Percentiles rank a stretch among this genome's conserved stretches.
Evolutionary conservation across 345 rosid species (phyloP).

Genomic region (Gynandropsis gynandra): DNA sequence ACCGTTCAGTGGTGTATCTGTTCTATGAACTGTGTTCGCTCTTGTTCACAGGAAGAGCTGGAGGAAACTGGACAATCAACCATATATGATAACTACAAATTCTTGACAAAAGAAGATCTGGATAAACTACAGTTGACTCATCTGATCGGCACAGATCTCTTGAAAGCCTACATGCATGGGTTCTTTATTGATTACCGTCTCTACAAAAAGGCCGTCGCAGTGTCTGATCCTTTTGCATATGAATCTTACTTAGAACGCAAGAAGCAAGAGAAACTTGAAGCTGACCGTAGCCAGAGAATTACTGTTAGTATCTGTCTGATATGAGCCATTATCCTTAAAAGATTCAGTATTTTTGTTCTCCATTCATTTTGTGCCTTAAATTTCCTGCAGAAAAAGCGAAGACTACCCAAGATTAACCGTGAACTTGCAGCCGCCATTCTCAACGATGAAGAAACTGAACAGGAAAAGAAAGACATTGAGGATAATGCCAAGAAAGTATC

Average conservation of each 20-base stretch:
- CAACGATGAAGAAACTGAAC: slow-evolving; percentile 50
- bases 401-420: slow-evolving; percentile 70
- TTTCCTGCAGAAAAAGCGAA: slow-evolving; percentile 49
- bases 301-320: slow-evolving; percentile 44
- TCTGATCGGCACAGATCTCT: slow-evolving; percentile 82
- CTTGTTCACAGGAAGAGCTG: slow-evolving; percentile 69
- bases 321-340: not conserved
- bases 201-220: slow-evolving; percentile 69
- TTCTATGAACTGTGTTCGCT: too few relatives aligned
- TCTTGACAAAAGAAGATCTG: slow-evolving; percentile 78
- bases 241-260: slow-evolving; percentile 48
- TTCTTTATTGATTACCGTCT: slow-evolving; percentile 65
- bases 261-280: slow-evolving; percentile 62
- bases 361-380: slow-evolving; percentile 18
- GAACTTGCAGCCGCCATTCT: slow-evolving; percentile 50
- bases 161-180: slow-evolving; percentile 95
- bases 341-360: not conserved
- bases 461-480: slow-evolving; percentile 39
- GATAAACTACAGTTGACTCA: slow-evolving; percentile 71
- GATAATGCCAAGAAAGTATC: slow-evolving; percentile 52
- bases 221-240: slow-evolving; percentile 68
- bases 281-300: slow-evolving; percentile 45
- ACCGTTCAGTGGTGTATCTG: too few relatives aligned
- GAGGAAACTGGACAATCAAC: slow-evolving; percentile 79
- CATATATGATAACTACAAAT: slow-evolving; percentile 81